Evolutionary conservation across 495 filamentous ascomycete species (phyloP), one percentile per base, ranked within the genome.

Genomic region (Glarea lozoyensis): DNA sequence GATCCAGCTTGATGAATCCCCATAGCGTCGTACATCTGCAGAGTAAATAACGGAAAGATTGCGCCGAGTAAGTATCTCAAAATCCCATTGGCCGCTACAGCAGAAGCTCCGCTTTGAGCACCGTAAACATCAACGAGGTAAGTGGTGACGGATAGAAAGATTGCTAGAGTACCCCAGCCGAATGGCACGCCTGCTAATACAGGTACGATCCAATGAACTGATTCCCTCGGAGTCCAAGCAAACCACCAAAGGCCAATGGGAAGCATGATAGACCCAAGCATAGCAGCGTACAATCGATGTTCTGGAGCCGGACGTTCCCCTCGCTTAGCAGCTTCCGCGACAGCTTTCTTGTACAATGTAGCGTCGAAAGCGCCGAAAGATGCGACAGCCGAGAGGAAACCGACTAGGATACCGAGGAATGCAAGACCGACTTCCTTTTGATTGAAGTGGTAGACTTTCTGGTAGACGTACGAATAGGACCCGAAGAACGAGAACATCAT

Each of bases 31-130:
- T 84, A 92, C 82, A 92, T 84, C 48, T 82, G 56, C 1, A 54
- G n/a, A 3, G 86, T 90, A 68, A 94, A 92, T 0, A 94, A 68
- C 2, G 86, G 87, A 66, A 94, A 92, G 0, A 74, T 81, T n/a
- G 84, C 81, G 53, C 87, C 86, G 56, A 90, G 88, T 13, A 68
- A n/a, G 22, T 64, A 69, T 18, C 70, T 63, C 30, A 90, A 61
- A 3, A 89, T 76, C 12, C 79, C 71, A 61, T 85, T 88, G 24
- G 84, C 84, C 0, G 86, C 86, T 11, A 92, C 64, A 0, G 86
- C 85, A 0, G 80, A 85, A 2, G 86, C 85, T 3, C 84, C 84
- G 53, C 81, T 48, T 9, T 37, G 31, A 0, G 52, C 30, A 34
- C 39, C 34, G 24, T 54, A 54, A 6, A 48, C 44, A 19, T 50